Percentiles rank a stretch among this genome's conserved stretches.
phyloP scores from a whole-genome alignment of 176 grass and related monocot genomes.

The Otatea glauca region DNA sequence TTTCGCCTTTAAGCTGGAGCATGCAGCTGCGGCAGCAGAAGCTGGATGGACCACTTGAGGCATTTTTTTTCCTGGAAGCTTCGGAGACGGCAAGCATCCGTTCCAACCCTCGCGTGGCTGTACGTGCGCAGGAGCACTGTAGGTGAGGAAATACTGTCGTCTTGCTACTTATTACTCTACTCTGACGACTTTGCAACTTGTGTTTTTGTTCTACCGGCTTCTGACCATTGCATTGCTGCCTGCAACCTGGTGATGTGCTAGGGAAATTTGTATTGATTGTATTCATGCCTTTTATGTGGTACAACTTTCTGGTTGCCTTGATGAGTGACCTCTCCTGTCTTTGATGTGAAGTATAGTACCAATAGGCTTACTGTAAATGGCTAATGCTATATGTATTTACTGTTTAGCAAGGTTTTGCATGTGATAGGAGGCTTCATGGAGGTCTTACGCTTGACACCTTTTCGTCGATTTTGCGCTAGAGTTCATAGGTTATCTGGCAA shows the following conservation, averaged over 20 bases:
- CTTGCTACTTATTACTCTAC: constrained; percentile 24
- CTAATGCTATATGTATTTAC: neutral
- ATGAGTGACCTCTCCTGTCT: neutral
- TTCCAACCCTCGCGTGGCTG: constrained; percentile 40
- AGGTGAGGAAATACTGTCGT: constrained; percentile 50
- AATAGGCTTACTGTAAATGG: neutral
- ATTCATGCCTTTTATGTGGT: constrained; percentile 2
- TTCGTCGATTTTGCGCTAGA: neutral
- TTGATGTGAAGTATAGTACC: neutral
- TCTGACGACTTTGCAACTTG: constrained; percentile 16
- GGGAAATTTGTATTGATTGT: neutral
- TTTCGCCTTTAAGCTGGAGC: constrained; percentile 48
- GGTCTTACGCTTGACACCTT: neutral
- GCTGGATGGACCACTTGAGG: constrained; percentile 47
- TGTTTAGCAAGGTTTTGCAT: neutral
- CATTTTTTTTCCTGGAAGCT: constrained; percentile 32
- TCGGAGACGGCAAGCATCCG: constrained; percentile 51
- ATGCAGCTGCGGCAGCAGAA: constrained; percentile 38
- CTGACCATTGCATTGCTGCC: constrained; percentile 11
- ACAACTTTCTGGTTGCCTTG: neutral
- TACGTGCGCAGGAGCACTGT: constrained; percentile 41
- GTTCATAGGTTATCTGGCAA: neutral
- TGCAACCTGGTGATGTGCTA: neutral
- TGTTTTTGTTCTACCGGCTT: neutral
- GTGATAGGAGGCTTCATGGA: neutral